Base-by-base conservation (phyloP, 2,329 filamentous ascomycete species). In the Didymosphaeria variabile region DNA sequence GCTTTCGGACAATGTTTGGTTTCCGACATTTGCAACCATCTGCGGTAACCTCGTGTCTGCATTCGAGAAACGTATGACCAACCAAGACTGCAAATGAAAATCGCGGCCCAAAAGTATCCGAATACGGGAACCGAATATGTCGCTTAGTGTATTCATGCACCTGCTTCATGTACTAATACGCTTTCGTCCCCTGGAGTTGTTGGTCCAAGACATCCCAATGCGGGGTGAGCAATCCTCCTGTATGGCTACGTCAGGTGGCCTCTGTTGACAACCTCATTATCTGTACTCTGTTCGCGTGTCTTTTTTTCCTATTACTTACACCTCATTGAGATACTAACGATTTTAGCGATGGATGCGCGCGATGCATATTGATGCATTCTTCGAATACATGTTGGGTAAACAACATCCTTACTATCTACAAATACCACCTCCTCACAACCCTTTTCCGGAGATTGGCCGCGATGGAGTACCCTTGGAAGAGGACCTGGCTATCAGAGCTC, bases 291-390 rank as follows among this genome's bases (percentile, higher is more conserved):
- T 12, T 26, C 17, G 36, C n/a, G 26, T 44, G 12, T 31, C 7
- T 55, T 55, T 55, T 55, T 26, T 46, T 46, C 26, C 1, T 47
- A n/a, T 55, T 32, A 9, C 7, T 46, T 23, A 0, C 1, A 9
- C 34, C 13, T 36, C 42, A 44, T 57, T 65, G 7, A 38, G 21
- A 50, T 70, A 56, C 64, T 56, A 38, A 51, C 59, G 50, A 29
- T 32, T 42, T 70, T 61, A 92, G 91, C 90, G 94, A 73, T 97
- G 94, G 94, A 95, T 97, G 92, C 92, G 93, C 75, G 94, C 93
- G 5, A 94, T 97, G 91, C 94, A 97, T 76, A 88, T 97, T 55
- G 92, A 97, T 82, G 91, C 93, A 12, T 97, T 97, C 76, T 97
- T 97, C 72, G 93, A 97, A 75, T 97, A 93, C 75, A 87, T 96